Conservation (phyloP, 345 rosid genomes). For the Lepidium sativum region DNA sequence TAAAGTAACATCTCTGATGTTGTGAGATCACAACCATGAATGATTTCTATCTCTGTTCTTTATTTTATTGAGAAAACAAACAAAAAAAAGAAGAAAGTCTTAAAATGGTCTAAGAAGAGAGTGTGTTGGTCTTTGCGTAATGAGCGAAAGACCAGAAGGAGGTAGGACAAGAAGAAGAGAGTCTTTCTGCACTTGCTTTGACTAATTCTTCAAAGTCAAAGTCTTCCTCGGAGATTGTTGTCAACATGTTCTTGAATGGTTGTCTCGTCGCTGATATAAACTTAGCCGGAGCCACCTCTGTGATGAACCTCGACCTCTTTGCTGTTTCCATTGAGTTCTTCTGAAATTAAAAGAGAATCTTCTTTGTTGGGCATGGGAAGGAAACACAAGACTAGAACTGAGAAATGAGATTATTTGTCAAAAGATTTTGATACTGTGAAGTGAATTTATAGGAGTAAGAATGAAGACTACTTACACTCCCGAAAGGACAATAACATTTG, state of each 20-base stretch:
- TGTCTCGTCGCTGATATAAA: conserved; percentile 31
- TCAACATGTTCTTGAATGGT: conserved; percentile 33
- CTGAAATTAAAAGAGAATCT: neutral
- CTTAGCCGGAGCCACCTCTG: conserved; percentile 43
- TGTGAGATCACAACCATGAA: neutral
- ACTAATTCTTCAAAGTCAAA: conserved; percentile 25
- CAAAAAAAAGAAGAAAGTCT: too few species aligned
- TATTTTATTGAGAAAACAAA: too few species aligned
- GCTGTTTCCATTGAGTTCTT: conserved; percentile 18
- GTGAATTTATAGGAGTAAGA: conserved; percentile 8
- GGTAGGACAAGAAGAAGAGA: conserved; percentile 20
- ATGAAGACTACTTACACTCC: neutral
- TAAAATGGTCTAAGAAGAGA: neutral
- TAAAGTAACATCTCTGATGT: neutral
- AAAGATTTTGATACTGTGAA: neutral
- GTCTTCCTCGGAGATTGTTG: conserved; percentile 45
- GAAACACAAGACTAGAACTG: neutral
- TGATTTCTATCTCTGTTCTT: too few species aligned
- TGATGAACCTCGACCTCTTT: conserved; percentile 28
- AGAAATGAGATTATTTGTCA: neutral
- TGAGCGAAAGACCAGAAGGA: conserved; percentile 14
- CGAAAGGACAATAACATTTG: neutral
- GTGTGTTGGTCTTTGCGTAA: conserved; percentile 11
- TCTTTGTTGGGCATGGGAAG: conserved; percentile 16
- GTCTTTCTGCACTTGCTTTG: conserved; percentile 16